phyloP scores from a whole-genome alignment of 768 basidiomycete genomes.

The Kwoniella mangroviensis region DNA sequence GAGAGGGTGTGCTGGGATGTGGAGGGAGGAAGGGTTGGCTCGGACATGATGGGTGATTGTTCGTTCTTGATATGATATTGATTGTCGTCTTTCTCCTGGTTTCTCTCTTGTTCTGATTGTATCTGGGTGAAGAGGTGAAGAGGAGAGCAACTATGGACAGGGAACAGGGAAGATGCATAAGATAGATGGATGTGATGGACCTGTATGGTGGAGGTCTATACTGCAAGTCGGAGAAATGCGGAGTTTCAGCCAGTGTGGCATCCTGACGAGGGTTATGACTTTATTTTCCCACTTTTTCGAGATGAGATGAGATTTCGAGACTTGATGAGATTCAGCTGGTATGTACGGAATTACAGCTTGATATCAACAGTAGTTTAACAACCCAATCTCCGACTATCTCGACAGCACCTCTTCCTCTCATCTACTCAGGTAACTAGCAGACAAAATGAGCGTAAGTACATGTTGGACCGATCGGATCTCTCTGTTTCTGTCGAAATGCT shows the following conservation, averaged over 20 bases:
- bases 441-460: constrained; percentile 27
- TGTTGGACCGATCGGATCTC: not conserved
- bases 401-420: not conserved
- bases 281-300: not conserved
- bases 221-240: constrained; percentile 7
- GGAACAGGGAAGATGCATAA: not conserved
- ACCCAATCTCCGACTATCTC: not conserved
- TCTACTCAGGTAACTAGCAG: not conserved
- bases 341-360: too few relatives aligned
- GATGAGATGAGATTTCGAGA: constrained; percentile 12
- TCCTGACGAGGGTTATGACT: not conserved
- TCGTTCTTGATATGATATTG: not conserved
- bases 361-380: not conserved
- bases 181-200: constrained; percentile 9
- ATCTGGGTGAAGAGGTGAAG: too few relatives aligned
- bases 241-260: constrained; percentile 10
- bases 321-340: constrained; percentile 4
- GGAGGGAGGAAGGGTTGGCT: constrained; percentile 44
- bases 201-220: constrained; percentile 18
- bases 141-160: too few relatives aligned
- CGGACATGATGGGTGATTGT: not conserved
- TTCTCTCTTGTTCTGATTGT: not conserved
- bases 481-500: not conserved
- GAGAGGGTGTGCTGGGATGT: constrained; percentile 3
- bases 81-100: not conserved